Evolutionary conservation across 441 rosid genomes (phyloP).

Genomic region (Geranium incanum): DNA sequence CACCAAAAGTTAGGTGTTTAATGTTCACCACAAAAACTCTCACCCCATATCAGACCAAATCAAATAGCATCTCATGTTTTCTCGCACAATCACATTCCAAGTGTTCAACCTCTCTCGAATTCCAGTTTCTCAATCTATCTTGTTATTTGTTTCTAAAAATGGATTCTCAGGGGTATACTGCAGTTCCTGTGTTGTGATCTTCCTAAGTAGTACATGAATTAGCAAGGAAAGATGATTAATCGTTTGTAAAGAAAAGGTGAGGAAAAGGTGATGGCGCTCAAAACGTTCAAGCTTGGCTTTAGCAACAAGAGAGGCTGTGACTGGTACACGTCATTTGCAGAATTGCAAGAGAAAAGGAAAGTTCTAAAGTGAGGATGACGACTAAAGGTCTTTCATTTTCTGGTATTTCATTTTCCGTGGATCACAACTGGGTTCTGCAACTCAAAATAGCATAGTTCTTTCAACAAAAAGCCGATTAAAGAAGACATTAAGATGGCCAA

Average conservation of each 20-base stretch:
- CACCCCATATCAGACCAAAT: neutral
- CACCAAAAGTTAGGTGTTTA: no score
- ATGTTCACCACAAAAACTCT: no score
- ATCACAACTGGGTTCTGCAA: neutral
- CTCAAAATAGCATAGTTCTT: neutral
- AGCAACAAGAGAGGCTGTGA: neutral
- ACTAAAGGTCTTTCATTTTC: neutral
- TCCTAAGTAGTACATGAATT: neutral
- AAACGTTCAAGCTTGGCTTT: neutral
- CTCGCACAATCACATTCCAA: neutral
- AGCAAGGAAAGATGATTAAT: neutral
- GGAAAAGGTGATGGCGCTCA: neutral
- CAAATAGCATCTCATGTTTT: neutral
- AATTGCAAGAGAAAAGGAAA: neutral
- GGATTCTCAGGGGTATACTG: neutral
- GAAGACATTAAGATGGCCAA: neutral
- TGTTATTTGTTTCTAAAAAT: neutral
- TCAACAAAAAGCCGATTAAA: neutral
- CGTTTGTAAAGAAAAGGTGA: neutral
- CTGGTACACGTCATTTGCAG: neutral
- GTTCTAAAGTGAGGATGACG: neutral
- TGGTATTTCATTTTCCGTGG: neutral
- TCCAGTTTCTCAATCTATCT: neutral
- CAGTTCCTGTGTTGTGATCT: neutral
- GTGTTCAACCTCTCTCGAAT: neutral